Evolutionary conservation across 805 yeast species (phyloP), one percentile per base, ranked within the genome.

Genomic region (Huiozyma naganishii): DNA sequence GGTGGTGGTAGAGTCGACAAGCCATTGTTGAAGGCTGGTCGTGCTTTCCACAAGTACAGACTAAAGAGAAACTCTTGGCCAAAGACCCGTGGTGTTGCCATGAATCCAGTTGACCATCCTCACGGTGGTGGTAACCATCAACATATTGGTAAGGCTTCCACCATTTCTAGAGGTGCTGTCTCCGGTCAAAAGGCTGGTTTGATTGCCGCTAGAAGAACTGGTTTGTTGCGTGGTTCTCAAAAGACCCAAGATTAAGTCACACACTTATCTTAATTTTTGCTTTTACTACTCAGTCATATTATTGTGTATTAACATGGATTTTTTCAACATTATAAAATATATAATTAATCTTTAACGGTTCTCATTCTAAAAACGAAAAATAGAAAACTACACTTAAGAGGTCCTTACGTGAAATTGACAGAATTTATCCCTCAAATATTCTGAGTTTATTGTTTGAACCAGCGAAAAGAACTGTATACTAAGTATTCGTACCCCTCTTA

Each of bases 61-160:
- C 95, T 89, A 67, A 90, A 90, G 92, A 82, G 97, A 79, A 87
- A 90, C 95, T 87, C 95, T 58, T 90, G 97, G 97, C 97, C 97
- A 76, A 89, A 86, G 85, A 90, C 97, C 69, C 88, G 97, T 80
- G 98, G 97, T 90, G 97, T 90, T 71, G 98, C 98, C 72, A 90
- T 92, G 98, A 90, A 90, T 80, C 97, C 97, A 74, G 98, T 90
- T 72, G 98, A 90, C 73, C 98, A 90, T 80, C 98, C 98, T 73
- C 98, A 90, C 75, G 98, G 98, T 86, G 97, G 98, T 90, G 98
- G 98, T 90, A 89, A 89, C 95, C 97, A 89, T 77, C 97, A 89
- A 80, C 97, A 89, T 75, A 90, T 89, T 78, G 97, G 97, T 88
- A 90, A 90, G 82, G 97, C 97, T 67, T 90, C 97, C 65, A 89